Evolutionary conservation across 2,329 filamentous ascomycete species (phyloP), one percentile per base, ranked within the genome.

Genomic region (Hortaea sp.): DNA sequence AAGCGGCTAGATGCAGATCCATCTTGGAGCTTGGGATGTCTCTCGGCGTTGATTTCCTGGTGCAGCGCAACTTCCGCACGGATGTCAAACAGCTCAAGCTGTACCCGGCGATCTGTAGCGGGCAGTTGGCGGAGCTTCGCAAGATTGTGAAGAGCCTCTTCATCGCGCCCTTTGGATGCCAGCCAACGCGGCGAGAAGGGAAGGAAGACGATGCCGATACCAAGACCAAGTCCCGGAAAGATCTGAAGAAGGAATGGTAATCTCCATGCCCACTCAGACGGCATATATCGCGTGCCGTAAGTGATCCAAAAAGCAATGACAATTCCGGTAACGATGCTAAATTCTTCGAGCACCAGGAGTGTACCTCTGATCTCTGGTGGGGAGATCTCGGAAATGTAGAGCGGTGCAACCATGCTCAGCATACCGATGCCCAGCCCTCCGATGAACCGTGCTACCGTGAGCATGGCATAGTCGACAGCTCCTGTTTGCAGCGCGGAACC

Each of bases 11-110:
- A 29, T 3, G 28, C 39, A 3, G 49, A 53, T 9, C 58, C 13
- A 40, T 57, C 39, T 34, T 63, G 53, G 46, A 67, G 49, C 1
- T 54, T 32, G 0, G 57, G 64, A 50, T 58, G 70, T 29, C 67
- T 64, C 40, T 64, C 64, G 44, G 65, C 61, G 12, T 57, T 50
- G 39, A 66, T 65, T 20, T 69, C 61, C 51, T 75, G 63, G 49
- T 76, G 73, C 56, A 77, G 75, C 6, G 67, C 65, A 5, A 73
- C 73, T 52, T 80, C 77, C 1, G 75, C 71, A 9, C 71, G 68
- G 44, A 77, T 77, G 6, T 70, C 73, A 41, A 66, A 66, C 66
- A 66, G 74, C 53, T 81, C 78, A 44, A 71, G 65, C 5, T 70
- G 66, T 4, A 82, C 67, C 4, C 75, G 66, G 6, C 64, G 55